Evolutionary conservation across 2,329 filamentous ascomycete genomes (phyloP), one percentile per base, ranked within the genome.

Genomic region (Venturia oleaginea): DNA sequence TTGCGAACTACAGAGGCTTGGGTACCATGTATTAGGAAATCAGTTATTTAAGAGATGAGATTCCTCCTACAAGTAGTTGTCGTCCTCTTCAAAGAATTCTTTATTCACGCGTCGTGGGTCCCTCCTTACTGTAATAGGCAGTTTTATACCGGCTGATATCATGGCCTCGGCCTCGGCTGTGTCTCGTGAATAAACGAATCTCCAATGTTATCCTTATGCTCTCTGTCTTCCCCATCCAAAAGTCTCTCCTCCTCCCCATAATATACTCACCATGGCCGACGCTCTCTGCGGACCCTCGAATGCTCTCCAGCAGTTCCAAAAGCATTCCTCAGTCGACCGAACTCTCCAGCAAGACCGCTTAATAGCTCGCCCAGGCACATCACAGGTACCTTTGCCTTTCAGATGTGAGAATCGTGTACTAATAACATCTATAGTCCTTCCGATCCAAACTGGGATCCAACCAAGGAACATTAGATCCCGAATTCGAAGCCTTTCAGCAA

Each of bases 231-330:
- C 46, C 11, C 30, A 34, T 30, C 59, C 34, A 40, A 40, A 10
- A 15, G 1, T 32, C 24, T n/a, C n/a, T 43, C 17, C n/a, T 27
- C n/a, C 17, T 43, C 11, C 59, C 22, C 22, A 10, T n/a, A n/a
- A n/a, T 34, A 19, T 13, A 51, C 30, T 46, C 71, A 78, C 68
- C 69, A 89, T 89, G 86, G 80, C 84, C 62, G 86, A 89, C 71
- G 81, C 83, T 69, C 78, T 90, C 64, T 92, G 89, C 73, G 88
- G 89, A 66, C 88, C 89, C 22, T 89, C 89, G 15, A 91, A 89
- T 75, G 83, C 88, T 67, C 83, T 90, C 62, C 89, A 91, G 75
- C 87, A 83, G 71, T 85, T 92, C 72, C 83, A 88, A 70, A 86
- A 88, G 70, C 88, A 91, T 74, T 78, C 84, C 13, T 81, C 86